A percentile compares a stretch with the other conserved stretches of the same genome.
These are phyloP conservation scores for Ceratocystis destructans DNA, from an alignment of 2,329 filamentous ascomycete genomes.

Conservation along the genomic window DNA sequence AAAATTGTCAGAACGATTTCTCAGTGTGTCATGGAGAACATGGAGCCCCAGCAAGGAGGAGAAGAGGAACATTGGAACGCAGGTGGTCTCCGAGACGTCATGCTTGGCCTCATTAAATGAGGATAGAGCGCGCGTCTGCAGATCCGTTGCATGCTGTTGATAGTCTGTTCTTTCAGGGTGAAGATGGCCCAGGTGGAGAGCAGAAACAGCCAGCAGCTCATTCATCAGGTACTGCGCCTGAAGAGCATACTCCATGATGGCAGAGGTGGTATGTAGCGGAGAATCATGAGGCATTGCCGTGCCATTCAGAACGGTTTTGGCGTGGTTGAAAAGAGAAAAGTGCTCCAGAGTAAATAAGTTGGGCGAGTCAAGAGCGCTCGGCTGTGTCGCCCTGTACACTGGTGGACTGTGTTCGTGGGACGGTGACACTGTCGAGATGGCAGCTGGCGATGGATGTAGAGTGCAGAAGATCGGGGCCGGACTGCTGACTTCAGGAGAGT, in stretches of 20 bases:
- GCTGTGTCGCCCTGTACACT: background rate
- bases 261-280: background rate
- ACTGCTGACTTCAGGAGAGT: background rate
- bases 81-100: background rate
- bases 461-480: background rate
- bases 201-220: conserved; percentile 33
- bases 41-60: background rate
- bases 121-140: conserved; percentile 33
- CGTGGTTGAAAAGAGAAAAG: conserved; percentile 28
- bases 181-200: conserved; percentile 30
- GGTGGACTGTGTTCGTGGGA: background rate
- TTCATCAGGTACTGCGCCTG: conserved; percentile 34
- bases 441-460: background rate
- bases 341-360: conserved; percentile 29
- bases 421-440: background rate
- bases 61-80: background rate
- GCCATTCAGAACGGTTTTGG: conserved; percentile 24
- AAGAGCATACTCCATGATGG: conserved; percentile 21
- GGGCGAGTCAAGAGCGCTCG: background rate
- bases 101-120: background rate
- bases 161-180: conserved; percentile 23
- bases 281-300: conserved; percentile 12
- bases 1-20: background rate
- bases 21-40: background rate
- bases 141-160: conserved; percentile 30